Conservation (phyloP, 2,329 filamentous ascomycete genomes). For the Thelonectria discophora region DNA sequence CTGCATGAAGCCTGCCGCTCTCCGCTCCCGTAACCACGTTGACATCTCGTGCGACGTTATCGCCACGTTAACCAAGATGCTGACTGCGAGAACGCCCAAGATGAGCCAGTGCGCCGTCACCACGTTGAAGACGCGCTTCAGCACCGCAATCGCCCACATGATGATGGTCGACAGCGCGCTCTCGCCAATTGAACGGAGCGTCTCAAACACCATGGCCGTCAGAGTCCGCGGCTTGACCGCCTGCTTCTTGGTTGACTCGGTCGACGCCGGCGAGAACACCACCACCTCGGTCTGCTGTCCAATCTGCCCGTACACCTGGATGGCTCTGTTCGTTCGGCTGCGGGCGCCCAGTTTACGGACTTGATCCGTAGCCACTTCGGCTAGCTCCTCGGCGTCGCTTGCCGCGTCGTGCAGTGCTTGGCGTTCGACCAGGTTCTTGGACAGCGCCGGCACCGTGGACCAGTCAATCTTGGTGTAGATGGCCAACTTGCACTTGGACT, state of each 20-base stretch:
- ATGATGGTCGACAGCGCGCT: conserved; percentile 79
- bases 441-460: conserved; percentile 72
- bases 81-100: conserved; percentile 72
- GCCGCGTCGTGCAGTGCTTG: conserved; percentile 80
- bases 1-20: conserved; percentile 81
- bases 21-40: conserved; percentile 87
- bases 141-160: conserved; percentile 75
- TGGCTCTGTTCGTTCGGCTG: conserved; percentile 78
- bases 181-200: conserved; percentile 75
- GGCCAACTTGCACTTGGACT: conserved; percentile 90
- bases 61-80: conserved; percentile 76
- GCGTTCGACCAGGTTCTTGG: conserved; percentile 69
- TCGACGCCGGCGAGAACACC: conserved; percentile 63
- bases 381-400: conserved; percentile 77
- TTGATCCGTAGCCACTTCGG: conserved; percentile 80
- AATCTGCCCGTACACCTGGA: conserved; percentile 80
- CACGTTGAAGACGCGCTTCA: conserved; percentile 73
- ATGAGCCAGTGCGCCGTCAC: conserved; percentile 79
- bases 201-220: conserved; percentile 76
- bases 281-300: conserved; percentile 73
- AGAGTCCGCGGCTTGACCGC: conserved; percentile 70
- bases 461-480: conserved; percentile 91
- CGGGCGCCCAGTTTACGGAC: conserved; percentile 77
- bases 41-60: conserved; percentile 77
- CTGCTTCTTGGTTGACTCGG: conserved; percentile 61